Base-by-base conservation (phyloP, 345 rosid species). In the Gossypium rotundifolium region DNA sequence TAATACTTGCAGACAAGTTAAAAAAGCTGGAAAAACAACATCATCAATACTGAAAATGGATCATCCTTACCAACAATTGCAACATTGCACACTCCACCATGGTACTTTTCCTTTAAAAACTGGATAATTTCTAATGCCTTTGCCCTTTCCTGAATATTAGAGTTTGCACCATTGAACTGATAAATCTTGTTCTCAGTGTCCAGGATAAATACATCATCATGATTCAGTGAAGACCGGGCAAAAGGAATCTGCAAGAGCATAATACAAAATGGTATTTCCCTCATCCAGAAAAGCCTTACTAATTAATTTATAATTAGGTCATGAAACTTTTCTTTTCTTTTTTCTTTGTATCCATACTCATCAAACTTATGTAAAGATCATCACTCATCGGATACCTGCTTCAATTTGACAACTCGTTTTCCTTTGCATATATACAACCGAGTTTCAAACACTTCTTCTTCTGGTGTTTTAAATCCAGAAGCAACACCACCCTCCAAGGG, bases 401-500 rank as follows among this genome's bases (percentile, higher is more conserved):
- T 96, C 96, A 96, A 81, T 76, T 90, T 88, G 74, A 96, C 91
- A 46, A 83, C 88, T 72, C 99, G 89, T 81, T 90, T 93, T 72
- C 99, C 99, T 84, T 58, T 88, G 83, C 99, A 96, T 11, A 88
- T 86, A 84, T 96, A 96, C 74, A 96, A 79, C 65, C 87, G 89
- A 40, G 91, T 89, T 85, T 96, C 98, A 82, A 96, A 96, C 79
- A 59, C 89, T 82, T 93, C 92, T 73, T 88, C 97, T 82, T 96
- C 99, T 4, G 84, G 83, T 76, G 81, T 86, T 83, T 63, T 96
- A 76, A 96, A 96, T 64, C 99, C 98, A 81, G 97, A 90, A 22
- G 97, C 98, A 83, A 95, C 85, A 82, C 99, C 99, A 23, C 99
- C 99, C 79, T 93, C 97, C 76, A 93, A 79, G 4, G 99, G 99